Percentiles rank a stretch among this genome's conserved stretches.
phyloP scores from a whole-genome alignment of 2,329 filamentous ascomycete genomes.

The Tolypocladium album region DNA sequence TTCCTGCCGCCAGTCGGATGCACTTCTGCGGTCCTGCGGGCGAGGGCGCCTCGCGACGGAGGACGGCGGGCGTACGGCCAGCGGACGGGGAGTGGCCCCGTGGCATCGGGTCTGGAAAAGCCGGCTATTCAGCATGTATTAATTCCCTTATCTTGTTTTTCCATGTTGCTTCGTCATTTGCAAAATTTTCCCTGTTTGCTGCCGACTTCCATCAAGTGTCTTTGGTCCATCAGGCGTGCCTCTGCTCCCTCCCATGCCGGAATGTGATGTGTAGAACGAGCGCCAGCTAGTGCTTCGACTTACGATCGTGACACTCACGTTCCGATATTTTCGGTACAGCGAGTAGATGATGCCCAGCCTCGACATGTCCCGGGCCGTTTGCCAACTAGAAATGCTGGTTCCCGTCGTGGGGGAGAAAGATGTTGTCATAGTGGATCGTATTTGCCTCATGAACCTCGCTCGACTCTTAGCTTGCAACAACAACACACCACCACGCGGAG shows the following conservation, averaged over 20 bases:
- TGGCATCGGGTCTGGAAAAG: conserved; percentile 8
- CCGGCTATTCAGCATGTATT: conserved; percentile 36
- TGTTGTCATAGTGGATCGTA: background rate
- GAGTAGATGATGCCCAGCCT: background rate
- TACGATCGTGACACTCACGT: background rate
- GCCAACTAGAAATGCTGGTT: background rate
- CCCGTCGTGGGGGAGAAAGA: background rate
- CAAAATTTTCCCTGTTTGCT: conserved; percentile 7
- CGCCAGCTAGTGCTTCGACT: background rate
- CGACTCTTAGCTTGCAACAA: background rate
- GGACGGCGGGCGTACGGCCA: conserved; percentile 14
- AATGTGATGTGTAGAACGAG: background rate
- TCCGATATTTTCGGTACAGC: background rate
- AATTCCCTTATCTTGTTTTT: conserved; percentile 30
- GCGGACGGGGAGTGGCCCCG: conserved; percentile 5
- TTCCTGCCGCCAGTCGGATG: background rate
- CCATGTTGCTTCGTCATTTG: conserved; percentile 12
- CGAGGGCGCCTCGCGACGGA: background rate
- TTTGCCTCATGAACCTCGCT: background rate
- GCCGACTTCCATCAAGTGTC: background rate
- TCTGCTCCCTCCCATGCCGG: too few relatives aligned
- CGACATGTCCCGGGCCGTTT: background rate
- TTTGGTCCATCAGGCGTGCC: background rate
- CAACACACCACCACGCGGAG: background rate
- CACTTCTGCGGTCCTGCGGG: background rate